Percentiles rank a stretch among this genome's conserved stretches.
These are phyloP conservation scores for Xylaria sp. DNA, from an alignment of 2,329 filamentous ascomycete species.

Conservation along the genomic window DNA sequence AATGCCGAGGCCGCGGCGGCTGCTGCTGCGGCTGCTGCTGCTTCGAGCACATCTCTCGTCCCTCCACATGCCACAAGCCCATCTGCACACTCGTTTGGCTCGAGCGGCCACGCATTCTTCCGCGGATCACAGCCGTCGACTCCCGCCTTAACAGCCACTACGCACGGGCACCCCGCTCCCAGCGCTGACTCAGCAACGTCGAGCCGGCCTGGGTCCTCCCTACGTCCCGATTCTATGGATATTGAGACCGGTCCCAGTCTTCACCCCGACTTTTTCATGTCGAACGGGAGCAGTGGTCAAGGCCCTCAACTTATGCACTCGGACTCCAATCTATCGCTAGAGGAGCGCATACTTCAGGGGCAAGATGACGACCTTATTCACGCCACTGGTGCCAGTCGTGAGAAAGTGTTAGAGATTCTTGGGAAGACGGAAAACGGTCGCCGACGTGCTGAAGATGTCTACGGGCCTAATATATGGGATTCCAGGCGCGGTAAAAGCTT, in stretches of 20 bases:
- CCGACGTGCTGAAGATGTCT: constrained; percentile 63
- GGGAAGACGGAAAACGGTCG: constrained; percentile 62
- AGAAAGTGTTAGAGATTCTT: constrained; percentile 64
- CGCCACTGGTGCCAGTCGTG: constrained; percentile 59
- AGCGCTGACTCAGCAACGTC: constrained; percentile 52
- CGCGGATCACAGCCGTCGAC: constrained; percentile 53
- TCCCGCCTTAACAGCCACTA: constrained; percentile 50
- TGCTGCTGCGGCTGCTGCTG: constrained; percentile 39
- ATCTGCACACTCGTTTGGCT: constrained; percentile 49
- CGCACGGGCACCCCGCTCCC: constrained; percentile 51
- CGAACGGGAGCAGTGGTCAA: constrained; percentile 49
- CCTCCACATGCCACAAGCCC: constrained; percentile 51
- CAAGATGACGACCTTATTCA: constrained; percentile 59
- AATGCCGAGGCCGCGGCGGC: constrained; percentile 64
- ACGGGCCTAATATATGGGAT: constrained; percentile 62
- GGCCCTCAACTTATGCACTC: constrained; percentile 57
- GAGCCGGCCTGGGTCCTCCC: constrained; percentile 49
- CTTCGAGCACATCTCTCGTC: constrained; percentile 37
- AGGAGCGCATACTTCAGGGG: constrained; percentile 63
- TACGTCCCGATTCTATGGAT: constrained; percentile 54
- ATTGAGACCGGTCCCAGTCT: constrained; percentile 52
- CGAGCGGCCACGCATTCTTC: constrained; percentile 50
- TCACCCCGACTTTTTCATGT: constrained; percentile 58
- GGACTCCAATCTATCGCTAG: constrained; percentile 57
- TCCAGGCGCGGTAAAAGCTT: constrained; percentile 46